Base-by-base conservation (phyloP, 306 rosid species). In the Cicer judaicum region DNA sequence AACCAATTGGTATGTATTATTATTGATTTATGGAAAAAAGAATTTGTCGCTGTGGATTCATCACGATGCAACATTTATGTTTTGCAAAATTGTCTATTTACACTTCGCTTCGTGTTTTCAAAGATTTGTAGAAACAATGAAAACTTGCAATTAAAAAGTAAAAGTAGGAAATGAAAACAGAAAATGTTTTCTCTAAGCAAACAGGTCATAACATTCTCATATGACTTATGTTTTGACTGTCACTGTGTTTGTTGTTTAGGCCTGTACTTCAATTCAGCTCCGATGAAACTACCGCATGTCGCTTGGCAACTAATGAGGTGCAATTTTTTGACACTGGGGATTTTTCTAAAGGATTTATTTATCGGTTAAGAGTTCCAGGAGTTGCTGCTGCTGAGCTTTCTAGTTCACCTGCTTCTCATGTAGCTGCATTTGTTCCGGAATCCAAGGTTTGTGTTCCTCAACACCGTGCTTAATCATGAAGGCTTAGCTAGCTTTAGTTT, bases 381-480 rank as follows among this genome's bases (percentile, higher is more conserved):
- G 89, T 93, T 75, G 78, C 92, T 79, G 92, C 91, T 29, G 41
- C 85, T 42, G 94, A 91, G 83, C 96, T 93, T 82, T 87, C 98
- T n/a, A 87, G 78, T 80, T 19, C 81, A 40, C 96, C 96, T 63
- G 97, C 90, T 41, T 83, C 97, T 77, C 90, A 89, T 83, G 86
- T 91, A 60, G 98, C 98, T 34, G 91, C 92, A 57, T 93, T 81
- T 88, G 90, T 93, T 79, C 97, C 97, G 13, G 97, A 91, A 81
- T 82, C 98, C 63, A 91, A 91, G 96, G 97, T 93, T 68, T 77
- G 75, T 46, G 21, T 60, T 62, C 59, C 59, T 13, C 24, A 15
- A 60, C 39, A 40, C 52, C 36, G 15, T 72, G 49, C 74, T 81
- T 12, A 39, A 29, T 15, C n/a, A 47, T 7, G 13, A 68, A 41